Evolutionary conservation across 345 rosid genomes (phyloP), one percentile per base, ranked within the genome.

Genomic region (Durio zibethinus): DNA sequence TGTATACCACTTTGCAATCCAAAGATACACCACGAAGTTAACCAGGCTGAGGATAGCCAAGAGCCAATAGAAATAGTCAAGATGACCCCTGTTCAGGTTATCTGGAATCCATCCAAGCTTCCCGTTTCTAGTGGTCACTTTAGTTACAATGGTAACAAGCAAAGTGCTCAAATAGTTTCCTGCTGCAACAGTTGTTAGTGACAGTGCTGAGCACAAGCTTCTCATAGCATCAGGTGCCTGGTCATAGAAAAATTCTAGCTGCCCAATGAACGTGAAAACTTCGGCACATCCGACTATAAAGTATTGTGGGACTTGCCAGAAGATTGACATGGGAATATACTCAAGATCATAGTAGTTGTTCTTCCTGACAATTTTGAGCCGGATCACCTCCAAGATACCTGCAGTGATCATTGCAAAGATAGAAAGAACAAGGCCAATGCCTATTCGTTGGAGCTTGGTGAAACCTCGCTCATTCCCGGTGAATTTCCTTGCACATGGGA

Each of bases 211-310:
- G 85, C 97, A 90, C 68, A 91, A 67, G 82, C 98, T 95, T 80
- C 98, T 87, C 98, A 93, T 91, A 2, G 98, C 99, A 82, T 95
- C 98, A 4, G 98, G 99, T 25, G 98, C 98, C 82, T 93, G 99
- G 68, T 93, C 98, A 25, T 95, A 93, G 85, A 90, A 95, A 64
- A 95, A 95, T 86, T 95, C 98, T 47, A 91, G 31, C 83, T 91
- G 97, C 7, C 99, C 97, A 0, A 95, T 88, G 75, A 90, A 92
- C 0, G 93, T 87, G 79, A 95, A 95, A 21, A 95, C 97, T 80
- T 95, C 99, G 0, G 98, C 98, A n/a, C 97, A 91, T 20, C 98
- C 98, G 0, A 95, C 78, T 1, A 95, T 85, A 31, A 95, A 93
- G 56, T 93, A 95, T 85, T 90, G 98, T 0, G 98, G 99, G 6